Percentiles rank a stretch among this genome's conserved stretches.
phyloP scores from a whole-genome alignment of 768 basidiomycete species.

The Fomitopsis serialis region DNA sequence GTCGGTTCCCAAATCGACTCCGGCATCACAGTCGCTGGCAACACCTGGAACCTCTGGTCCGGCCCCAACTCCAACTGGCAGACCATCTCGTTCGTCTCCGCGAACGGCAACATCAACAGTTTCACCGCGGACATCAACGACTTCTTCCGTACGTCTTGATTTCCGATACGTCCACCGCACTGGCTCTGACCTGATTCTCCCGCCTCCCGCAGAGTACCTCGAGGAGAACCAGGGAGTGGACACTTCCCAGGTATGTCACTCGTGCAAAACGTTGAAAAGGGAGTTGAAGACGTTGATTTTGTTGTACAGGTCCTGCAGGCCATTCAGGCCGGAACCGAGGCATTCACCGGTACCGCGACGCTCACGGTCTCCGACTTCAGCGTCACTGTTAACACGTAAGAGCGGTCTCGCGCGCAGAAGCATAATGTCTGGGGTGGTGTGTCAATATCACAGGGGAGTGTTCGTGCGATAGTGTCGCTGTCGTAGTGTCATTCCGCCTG shows the following conservation, averaged over 20 bases:
- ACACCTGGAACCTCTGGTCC: conserved; percentile 53
- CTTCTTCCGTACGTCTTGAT: conserved; percentile 42
- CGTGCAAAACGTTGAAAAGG: neutral
- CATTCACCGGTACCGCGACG: conserved; percentile 45
- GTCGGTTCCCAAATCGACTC: conserved; percentile 44
- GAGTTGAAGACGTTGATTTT: neutral
- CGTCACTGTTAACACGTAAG: conserved; percentile 27
- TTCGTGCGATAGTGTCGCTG: neutral
- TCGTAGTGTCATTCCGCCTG: neutral
- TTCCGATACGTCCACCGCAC: neutral
- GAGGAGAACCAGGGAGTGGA: conserved; percentile 42
- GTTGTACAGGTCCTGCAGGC: conserved; percentile 41
- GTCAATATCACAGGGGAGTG: neutral
- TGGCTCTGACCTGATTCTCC: neutral
- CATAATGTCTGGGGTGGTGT: neutral
- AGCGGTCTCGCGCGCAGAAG: neutral
- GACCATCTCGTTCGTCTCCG: conserved; percentile 50
- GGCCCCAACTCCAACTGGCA: conserved; percentile 52
- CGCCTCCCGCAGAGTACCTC: conserved; percentile 35
- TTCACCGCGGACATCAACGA: conserved; percentile 49
- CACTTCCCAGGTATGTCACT: conserved; percentile 32
- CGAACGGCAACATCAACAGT: conserved; percentile 39
- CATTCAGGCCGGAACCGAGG: conserved; percentile 52
- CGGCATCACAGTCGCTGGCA: conserved; percentile 37
- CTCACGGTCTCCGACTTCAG: conserved; percentile 38